phyloP scores from a whole-genome alignment of 768 basidiomycete genomes.

The Trametes cinnabarina region DNA sequence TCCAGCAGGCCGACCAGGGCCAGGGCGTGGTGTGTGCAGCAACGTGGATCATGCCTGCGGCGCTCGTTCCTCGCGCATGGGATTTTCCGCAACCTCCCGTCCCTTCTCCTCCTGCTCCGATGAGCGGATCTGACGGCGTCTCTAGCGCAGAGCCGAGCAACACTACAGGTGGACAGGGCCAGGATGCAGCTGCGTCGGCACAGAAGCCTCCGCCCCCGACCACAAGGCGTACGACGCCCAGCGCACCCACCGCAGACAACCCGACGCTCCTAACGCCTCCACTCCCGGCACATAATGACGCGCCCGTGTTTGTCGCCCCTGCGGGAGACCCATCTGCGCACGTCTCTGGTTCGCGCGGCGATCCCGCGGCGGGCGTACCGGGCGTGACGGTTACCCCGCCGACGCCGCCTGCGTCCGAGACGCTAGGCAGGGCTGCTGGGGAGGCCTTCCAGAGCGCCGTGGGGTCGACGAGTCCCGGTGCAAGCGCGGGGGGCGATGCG shows the following conservation, averaged over 20 bases:
- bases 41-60: slow-evolving; percentile 87
- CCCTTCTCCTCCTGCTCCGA: background rate
- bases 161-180: background rate
- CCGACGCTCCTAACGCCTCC: slow-evolving; percentile 12
- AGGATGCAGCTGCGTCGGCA: slow-evolving; percentile 1
- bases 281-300: slow-evolving; percentile 9
- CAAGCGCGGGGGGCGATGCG: background rate
- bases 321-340: background rate
- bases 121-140: too few species aligned
- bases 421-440: slow-evolving; percentile 12
- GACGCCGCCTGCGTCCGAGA: slow-evolving; percentile 19
- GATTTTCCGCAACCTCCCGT: slow-evolving; percentile 55
- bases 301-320: slow-evolving; percentile 8
- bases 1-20: slow-evolving; percentile 63
- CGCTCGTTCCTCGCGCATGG: slow-evolving; percentile 78
- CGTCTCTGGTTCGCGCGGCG: slow-evolving; percentile 1
- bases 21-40: slow-evolving; percentile 84
- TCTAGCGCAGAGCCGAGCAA: background rate
- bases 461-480: background rate
- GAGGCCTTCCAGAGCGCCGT: background rate
- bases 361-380: slow-evolving; percentile 8
- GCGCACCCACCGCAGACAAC: background rate
- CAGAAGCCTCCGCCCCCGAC: slow-evolving; percentile 2
- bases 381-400: slow-evolving; percentile 22
- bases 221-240: background rate